Conservation (phyloP, 495 filamentous ascomycete species). For the Daldinia bambusicola region DNA sequence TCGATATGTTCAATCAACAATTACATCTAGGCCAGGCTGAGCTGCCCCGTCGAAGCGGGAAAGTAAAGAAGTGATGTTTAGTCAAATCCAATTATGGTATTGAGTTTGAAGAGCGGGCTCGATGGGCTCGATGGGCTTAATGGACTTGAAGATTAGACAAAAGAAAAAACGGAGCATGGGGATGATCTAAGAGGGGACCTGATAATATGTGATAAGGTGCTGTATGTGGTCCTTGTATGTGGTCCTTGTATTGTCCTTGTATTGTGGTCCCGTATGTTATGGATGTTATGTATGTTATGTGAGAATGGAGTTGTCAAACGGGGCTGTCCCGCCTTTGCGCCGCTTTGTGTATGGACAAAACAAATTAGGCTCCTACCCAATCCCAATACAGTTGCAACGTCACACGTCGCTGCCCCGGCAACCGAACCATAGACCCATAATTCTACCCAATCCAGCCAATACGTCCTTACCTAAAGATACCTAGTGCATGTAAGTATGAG, state of each 20-base stretch:
- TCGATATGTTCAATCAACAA: background rate
- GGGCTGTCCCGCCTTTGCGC: constrained; percentile 25
- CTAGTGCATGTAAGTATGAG: background rate
- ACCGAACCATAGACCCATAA: constrained; percentile 32
- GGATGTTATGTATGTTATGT: background rate
- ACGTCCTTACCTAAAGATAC: background rate
- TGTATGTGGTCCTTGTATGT: background rate
- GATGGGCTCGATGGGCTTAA: constrained; percentile 14
- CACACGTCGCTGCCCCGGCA: constrained; percentile 42
- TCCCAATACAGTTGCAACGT: constrained; percentile 42
- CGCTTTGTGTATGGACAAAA: constrained; percentile 42
- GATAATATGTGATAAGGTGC: constrained; percentile 34
- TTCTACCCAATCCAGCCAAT: constrained; percentile 5
- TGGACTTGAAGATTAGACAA: constrained; percentile 39
- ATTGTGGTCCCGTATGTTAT: constrained; percentile 1
- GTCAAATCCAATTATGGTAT: constrained; percentile 33
- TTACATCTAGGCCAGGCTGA: constrained; percentile 17
- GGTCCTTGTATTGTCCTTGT: background rate
- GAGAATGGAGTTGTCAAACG: constrained; percentile 1
- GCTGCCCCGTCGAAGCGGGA: constrained; percentile 32
- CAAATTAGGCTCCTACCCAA: constrained; percentile 44
- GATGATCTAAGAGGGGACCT: constrained; percentile 26
- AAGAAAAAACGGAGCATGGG: constrained; percentile 41
- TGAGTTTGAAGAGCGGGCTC: constrained; percentile 16
- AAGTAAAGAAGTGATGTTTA: constrained; percentile 29